Evolutionary conservation across 768 basidiomycete genomes (phyloP).

Genomic region (Scleroderma bovista): DNA sequence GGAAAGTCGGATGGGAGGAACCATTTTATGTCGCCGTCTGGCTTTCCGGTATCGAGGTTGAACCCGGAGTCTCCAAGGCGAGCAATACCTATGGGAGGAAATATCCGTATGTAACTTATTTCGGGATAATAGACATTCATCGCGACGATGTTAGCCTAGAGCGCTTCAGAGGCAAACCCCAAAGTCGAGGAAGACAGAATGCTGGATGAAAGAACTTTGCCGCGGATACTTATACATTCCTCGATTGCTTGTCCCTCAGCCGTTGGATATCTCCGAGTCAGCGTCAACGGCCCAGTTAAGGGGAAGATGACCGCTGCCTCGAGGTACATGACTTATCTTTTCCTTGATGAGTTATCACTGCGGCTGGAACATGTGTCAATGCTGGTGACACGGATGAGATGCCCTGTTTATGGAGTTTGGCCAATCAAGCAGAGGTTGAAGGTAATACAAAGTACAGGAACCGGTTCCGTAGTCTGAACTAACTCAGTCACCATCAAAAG

Average conservation of each 20-base stretch:
- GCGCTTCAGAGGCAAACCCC: not conserved
- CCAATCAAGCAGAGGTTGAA: too few species aligned
- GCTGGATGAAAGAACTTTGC: not conserved
- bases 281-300: not conserved
- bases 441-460: too few species aligned
- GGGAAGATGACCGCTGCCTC: not conserved
- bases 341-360: too few species aligned
- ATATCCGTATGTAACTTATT: conserved; percentile 21
- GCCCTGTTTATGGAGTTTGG: too few species aligned
- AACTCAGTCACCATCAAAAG: too few species aligned
- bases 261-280: too few species aligned
- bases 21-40: conserved; percentile 6
- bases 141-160: not conserved
- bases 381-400: too few species aligned
- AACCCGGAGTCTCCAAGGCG: conserved; percentile 29
- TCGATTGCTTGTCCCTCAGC: too few species aligned
- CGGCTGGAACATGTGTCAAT: too few species aligned
- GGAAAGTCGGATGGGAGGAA: conserved; percentile 28
- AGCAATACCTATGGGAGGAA: conserved; percentile 31
- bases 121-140: not conserved
- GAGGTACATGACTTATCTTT: too few species aligned
- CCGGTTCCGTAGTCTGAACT: too few species aligned
- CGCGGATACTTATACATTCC: not conserved
- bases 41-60: conserved; percentile 3
- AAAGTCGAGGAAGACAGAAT: too few species aligned